Evolutionary conservation across 2,329 filamentous ascomycete genomes (phyloP).

Genomic region (Truncatella angustata): DNA sequence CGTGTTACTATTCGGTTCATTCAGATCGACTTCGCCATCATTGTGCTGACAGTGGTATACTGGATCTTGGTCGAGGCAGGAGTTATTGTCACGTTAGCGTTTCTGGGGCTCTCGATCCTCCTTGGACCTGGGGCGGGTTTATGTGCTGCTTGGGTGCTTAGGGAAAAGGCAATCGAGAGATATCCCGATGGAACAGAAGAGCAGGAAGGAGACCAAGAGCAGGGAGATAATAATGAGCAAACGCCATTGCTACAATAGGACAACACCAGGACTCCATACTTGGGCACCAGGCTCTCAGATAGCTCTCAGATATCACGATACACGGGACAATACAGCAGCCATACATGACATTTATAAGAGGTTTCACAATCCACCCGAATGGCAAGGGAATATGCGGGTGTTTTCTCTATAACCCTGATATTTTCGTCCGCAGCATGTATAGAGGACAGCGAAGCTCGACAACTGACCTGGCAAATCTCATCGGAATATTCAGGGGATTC

Average conservation of each 20-base stretch:
- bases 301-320: too few relatives aligned
- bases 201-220: background rate
- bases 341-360: too few relatives aligned
- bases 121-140: constrained; percentile 36
- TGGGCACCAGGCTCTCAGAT: too few relatives aligned
- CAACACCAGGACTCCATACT: background rate
- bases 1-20: constrained; percentile 43
- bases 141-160: constrained; percentile 22
- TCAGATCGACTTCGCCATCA: constrained; percentile 44
- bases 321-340: too few relatives aligned
- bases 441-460: too few relatives aligned
- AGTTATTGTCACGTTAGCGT: constrained; percentile 30
- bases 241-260: constrained; percentile 8
- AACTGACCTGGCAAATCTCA: too few relatives aligned
- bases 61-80: constrained; percentile 53
- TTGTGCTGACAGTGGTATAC: constrained; percentile 48
- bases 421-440: too few relatives aligned
- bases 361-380: too few relatives aligned
- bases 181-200: constrained; percentile 7
- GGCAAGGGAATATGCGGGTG: too few relatives aligned
- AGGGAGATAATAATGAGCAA: constrained; percentile 6
- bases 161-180: constrained; percentile 19
- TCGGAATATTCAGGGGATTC: too few relatives aligned
- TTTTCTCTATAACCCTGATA: too few relatives aligned
- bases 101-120: constrained; percentile 24